Evolutionary conservation across 441 rosid species (phyloP), one percentile per base, ranked within the genome.

Genomic region (Erodium texanum): DNA sequence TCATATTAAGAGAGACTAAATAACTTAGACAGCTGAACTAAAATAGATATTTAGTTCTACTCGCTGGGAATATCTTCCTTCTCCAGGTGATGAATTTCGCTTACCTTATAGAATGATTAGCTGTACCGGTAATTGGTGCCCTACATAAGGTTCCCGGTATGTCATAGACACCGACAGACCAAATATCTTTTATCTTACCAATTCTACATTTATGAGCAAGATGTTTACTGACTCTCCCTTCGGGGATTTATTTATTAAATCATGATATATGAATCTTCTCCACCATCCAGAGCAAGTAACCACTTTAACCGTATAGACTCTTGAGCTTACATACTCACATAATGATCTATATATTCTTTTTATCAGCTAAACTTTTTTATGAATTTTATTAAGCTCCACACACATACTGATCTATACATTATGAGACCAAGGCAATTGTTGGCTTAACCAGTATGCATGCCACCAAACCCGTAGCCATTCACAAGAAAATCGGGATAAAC

Each of bases 201-300:
- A 7, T 52, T 52, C 22, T 52, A 16, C 58, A 50, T 45, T 45
- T 14, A 50, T 50, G 19, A 50, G 58, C 18, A 15, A n/a, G 20
- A 50, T 12, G 7, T 32, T 7, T 16, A 50, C 7, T 50, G 58
- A 3, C 58, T 50, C 58, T 5, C 58, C 58, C 15, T 48, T 50
- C 0, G 18, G 16, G 20, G 58, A 50, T 50, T 7, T 16, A 16
- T 50, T n/a, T 50, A n/a, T 32, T 32, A 32, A 32, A 52, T 52
- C 59, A 52, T n/a, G 19, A 9, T 3, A 52, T 23, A 9, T 16
- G 20, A 52, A 52, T 52, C 59, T 19, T 52, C 59, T 52, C 23
- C 59, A 16, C 59, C 59, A 52, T 18, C 22, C 59, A 52, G 59
- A 52, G 59, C 59, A 52, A 52, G 19, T 52, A 52, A 9, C 59